Percentiles rank a stretch among this genome's conserved stretches.
phyloP scores from a whole-genome alignment of 768 basidiomycete species.

The Lactifluus pinguis region DNA sequence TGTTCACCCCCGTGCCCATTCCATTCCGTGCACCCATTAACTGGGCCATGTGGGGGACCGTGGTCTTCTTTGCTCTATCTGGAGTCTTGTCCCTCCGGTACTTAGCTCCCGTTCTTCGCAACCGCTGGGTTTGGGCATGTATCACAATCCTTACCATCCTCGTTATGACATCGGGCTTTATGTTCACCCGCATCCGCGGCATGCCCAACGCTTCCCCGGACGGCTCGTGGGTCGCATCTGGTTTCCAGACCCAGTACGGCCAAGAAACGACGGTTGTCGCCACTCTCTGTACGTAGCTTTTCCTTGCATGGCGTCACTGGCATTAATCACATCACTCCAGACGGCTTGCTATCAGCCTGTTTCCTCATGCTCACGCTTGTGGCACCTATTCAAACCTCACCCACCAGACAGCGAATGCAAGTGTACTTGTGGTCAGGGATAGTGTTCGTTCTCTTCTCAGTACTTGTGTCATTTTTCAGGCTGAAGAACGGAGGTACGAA shows the following conservation, averaged over 20 bases:
- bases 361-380: constrained; percentile 76
- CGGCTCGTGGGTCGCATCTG: constrained; percentile 76
- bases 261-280: constrained; percentile 87
- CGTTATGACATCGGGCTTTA: constrained; percentile 87
- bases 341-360: constrained; percentile 70
- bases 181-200: constrained; percentile 91
- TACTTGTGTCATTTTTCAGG: constrained; percentile 79
- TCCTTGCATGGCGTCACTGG: neutral
- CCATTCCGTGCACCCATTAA: constrained; percentile 75
- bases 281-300: constrained; percentile 61
- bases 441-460: constrained; percentile 75
- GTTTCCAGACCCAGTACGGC: constrained; percentile 85
- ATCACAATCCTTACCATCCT: constrained; percentile 53
- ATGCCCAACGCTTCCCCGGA: constrained; percentile 57
- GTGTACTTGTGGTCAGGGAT: constrained; percentile 85
- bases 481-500: constrained; percentile 76
- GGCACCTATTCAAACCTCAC: constrained; percentile 67
- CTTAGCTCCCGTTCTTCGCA: constrained; percentile 55
- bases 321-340: constrained; percentile 33
- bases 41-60: constrained; percentile 49
- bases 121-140: constrained; percentile 71
- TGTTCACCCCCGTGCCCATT: constrained; percentile 69
- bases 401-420: constrained; percentile 70
- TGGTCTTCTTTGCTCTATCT: constrained; percentile 38
- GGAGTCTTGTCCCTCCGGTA: constrained; percentile 46